phyloP scores from a whole-genome alignment of 2,329 filamentous ascomycete species.

The Colletotrichum liaoningense region DNA sequence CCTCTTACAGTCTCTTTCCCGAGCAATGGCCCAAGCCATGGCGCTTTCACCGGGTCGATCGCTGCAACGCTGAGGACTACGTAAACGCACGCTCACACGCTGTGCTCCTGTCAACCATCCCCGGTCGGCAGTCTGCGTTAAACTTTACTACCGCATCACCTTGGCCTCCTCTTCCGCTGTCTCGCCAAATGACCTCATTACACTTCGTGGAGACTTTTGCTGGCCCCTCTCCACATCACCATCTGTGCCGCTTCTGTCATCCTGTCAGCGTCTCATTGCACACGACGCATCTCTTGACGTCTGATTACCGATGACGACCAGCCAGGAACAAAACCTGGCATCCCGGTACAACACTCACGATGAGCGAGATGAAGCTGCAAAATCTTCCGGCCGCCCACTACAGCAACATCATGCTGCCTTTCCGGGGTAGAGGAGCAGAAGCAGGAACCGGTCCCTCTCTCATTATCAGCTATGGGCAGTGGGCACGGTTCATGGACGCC shows the following conservation, averaged over 20 bases:
- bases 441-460: background rate
- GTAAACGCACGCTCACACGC: background rate
- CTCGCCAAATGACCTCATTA: constrained; percentile 33
- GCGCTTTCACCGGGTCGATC: constrained; percentile 17
- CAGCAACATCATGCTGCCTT: constrained; percentile 10
- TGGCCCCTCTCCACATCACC: background rate
- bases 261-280: constrained; percentile 1
- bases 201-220: constrained; percentile 13
- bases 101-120: constrained; percentile 10
- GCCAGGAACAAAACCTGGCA: constrained; percentile 6
- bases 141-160: constrained; percentile 3
- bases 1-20: background rate
- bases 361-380: constrained; percentile 21
- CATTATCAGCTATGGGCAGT: background rate
- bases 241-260: background rate
- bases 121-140: background rate
- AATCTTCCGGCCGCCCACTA: constrained; percentile 13
- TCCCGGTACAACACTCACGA: background rate
- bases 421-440: constrained; percentile 19
- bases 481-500: constrained; percentile 1
- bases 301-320: constrained; percentile 30
- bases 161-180: constrained; percentile 21
- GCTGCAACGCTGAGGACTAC: constrained; percentile 8
- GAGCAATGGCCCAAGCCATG: background rate
- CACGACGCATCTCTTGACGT: background rate